Percentiles rank a stretch among this genome's conserved stretches.
These are phyloP conservation scores for Metschnikowia cerradonensis DNA, from an alignment of 805 yeast genomes.

Conservation along the genomic window DNA sequence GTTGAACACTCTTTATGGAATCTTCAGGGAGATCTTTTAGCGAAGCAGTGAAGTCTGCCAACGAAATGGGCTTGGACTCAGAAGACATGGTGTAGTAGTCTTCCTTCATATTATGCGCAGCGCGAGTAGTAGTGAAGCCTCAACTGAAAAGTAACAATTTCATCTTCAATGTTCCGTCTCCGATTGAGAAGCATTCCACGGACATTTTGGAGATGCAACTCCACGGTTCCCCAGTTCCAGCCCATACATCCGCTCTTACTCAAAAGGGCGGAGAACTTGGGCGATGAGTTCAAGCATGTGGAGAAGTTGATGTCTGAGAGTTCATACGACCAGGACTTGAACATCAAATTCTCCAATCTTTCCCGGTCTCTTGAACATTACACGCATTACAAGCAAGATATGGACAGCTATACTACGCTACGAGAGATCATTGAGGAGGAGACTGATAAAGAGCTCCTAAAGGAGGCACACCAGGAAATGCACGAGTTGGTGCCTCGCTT, in stretches of 20 bases:
- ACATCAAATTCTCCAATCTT: constrained; percentile 30
- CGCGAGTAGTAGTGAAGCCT: background rate
- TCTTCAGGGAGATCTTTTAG: constrained; percentile 51
- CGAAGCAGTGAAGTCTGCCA: constrained; percentile 46
- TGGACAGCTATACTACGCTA: constrained; percentile 25
- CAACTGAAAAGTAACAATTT: background rate
- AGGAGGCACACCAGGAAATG: constrained; percentile 63
- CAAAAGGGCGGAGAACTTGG: constrained; percentile 32
- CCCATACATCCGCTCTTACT: constrained; percentile 39
- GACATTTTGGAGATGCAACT: constrained; percentile 6
- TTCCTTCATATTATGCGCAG: background rate
- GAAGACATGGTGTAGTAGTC: constrained; percentile 19
- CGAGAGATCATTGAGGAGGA: constrained; percentile 24
- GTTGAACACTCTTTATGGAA: constrained; percentile 16
- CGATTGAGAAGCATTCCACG: constrained; percentile 1
- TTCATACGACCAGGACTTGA: constrained; percentile 32
- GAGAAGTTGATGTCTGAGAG: constrained; percentile 28
- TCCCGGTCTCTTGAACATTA: constrained; percentile 31
- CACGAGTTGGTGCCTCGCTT: constrained; percentile 44
- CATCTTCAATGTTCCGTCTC: constrained; percentile 1
- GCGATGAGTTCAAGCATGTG: constrained; percentile 24
- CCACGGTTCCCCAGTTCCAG: constrained; percentile 5
- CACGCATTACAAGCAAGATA: constrained; percentile 23
- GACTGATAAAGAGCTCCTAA: constrained; percentile 30
- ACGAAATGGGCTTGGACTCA: constrained; percentile 22